Conservation (phyloP, 805 yeast species). For the Blastobotrys peoriensis region DNA sequence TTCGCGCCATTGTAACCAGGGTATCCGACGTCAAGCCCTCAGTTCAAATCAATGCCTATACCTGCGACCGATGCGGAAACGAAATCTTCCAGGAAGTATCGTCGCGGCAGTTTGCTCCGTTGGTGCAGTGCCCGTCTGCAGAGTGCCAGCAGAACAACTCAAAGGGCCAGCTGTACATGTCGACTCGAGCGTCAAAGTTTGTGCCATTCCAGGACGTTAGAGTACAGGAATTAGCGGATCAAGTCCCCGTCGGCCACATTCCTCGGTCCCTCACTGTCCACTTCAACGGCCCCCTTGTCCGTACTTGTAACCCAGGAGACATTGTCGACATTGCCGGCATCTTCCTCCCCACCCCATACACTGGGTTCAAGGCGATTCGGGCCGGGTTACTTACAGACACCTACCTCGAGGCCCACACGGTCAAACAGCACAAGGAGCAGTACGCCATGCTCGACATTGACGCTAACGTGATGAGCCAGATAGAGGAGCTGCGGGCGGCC, state of each 20-base stretch:
- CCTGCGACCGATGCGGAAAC: conserved; percentile 96
- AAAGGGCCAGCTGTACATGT: conserved; percentile 84
- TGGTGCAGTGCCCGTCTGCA: conserved; percentile 75
- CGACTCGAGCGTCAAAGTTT: conserved; percentile 94
- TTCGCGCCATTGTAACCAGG: conserved; percentile 90
- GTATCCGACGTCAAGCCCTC: conserved; percentile 95
- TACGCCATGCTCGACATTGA: conserved; percentile 62
- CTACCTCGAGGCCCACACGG: conserved; percentile 78
- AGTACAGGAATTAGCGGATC: conserved; percentile 89
- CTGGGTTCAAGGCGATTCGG: conserved; percentile 86
- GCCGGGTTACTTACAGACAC: conserved; percentile 96
- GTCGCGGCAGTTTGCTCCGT: conserved; percentile 78
- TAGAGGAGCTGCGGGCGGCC: conserved; percentile 46
- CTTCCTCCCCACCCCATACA: conserved; percentile 88
- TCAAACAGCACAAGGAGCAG: conserved; percentile 83
- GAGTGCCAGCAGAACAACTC: conserved; percentile 73
- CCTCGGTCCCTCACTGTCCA: conserved; percentile 84
- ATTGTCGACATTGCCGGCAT: conserved; percentile 89
- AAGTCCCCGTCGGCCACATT: conserved; percentile 97
- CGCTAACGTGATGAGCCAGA: conserved; percentile 48
- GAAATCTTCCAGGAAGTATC: conserved; percentile 95
- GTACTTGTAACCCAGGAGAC: conserved; percentile 90
- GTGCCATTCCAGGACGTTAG: conserved; percentile 92
- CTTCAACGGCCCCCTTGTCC: conserved; percentile 85
- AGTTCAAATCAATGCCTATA: conserved; percentile 85